Evolutionary conservation across 345 rosid genomes (phyloP).

Genomic region (Eucalyptus dawsonii): DNA sequence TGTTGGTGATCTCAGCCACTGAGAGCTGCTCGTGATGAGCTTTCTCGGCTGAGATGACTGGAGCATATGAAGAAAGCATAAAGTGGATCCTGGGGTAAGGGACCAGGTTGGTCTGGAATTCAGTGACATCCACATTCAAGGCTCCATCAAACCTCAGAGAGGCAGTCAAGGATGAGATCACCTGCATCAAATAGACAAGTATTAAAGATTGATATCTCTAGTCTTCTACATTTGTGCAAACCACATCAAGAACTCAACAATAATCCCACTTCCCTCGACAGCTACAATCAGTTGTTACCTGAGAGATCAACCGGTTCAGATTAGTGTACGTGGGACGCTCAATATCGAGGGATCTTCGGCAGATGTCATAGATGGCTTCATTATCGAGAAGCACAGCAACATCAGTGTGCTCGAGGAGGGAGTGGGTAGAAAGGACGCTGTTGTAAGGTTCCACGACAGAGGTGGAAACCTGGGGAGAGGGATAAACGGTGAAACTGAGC

Average conservation of each 20-base stretch:
- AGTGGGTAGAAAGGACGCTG: conserved; percentile 7
- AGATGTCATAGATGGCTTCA: conserved; percentile 6
- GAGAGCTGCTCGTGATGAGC: conserved; percentile 12
- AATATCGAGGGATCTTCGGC: conserved; percentile 9
- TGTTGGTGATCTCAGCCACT: conserved; percentile 12
- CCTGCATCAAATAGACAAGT: not conserved
- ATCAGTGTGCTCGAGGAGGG: conserved; percentile 7
- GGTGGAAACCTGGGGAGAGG: conserved; percentile 13
- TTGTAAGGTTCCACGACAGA: conserved; percentile 7
- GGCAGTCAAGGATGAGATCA: conserved; percentile 7
- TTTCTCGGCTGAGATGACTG: conserved; percentile 9
- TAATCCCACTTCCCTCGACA: not conserved
- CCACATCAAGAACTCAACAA: not conserved
- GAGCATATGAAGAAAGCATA: conserved; percentile 16
- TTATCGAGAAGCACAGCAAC: conserved; percentile 4
- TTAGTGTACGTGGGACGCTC: conserved; percentile 14
- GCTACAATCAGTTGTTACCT: not conserved
- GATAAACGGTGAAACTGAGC: conserved; percentile 8
- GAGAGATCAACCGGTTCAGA: conserved; percentile 9
- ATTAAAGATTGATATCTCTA: not conserved
- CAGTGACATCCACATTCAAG: conserved; percentile 10
- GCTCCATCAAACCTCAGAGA: conserved; percentile 10
- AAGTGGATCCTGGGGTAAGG: conserved; percentile 16
- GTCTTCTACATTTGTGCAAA: not conserved
- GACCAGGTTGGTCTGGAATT: conserved; percentile 18